Evolutionary conservation across 2,329 filamentous ascomycete species (phyloP).

Genomic region (Aspergillus latus): DNA sequence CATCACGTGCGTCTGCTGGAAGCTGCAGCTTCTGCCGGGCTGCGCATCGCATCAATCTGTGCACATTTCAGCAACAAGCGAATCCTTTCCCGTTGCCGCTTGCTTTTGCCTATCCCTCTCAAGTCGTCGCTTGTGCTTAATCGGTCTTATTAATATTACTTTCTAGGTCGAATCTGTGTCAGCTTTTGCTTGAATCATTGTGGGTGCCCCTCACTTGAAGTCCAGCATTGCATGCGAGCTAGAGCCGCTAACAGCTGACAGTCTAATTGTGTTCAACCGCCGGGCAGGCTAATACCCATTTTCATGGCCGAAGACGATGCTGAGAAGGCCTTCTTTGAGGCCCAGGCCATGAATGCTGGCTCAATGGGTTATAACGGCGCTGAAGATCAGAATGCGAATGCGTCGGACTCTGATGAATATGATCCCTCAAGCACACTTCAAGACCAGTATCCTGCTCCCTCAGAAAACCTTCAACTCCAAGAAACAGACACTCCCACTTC

Average conservation of each 20-base stretch:
- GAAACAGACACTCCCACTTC: slow-evolving; percentile 29
- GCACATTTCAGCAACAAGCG: slow-evolving; percentile 1
- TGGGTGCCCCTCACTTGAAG: background rate
- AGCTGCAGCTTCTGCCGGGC: slow-evolving; percentile 28
- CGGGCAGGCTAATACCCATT: slow-evolving; percentile 14
- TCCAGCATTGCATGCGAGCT: background rate
- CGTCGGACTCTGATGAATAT: slow-evolving; percentile 58
- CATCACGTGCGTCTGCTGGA: slow-evolving; percentile 29
- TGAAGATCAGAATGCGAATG: slow-evolving; percentile 56
- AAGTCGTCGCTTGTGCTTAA: background rate
- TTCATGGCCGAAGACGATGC: slow-evolving; percentile 55
- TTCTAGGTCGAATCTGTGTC: background rate
- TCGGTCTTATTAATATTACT: background rate
- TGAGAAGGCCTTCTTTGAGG: slow-evolving; percentile 54
- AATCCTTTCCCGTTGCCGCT: background rate
- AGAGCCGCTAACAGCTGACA: slow-evolving; percentile 9
- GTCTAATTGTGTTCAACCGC: slow-evolving; percentile 12
- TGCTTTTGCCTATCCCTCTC: background rate
- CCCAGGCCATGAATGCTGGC: slow-evolving; percentile 47
- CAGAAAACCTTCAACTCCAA: slow-evolving; percentile 33
- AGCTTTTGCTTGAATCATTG: background rate
- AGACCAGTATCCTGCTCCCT: slow-evolving; percentile 39
- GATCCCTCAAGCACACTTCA: slow-evolving; percentile 52
- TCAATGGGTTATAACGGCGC: slow-evolving; percentile 41
- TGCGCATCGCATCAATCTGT: slow-evolving; percentile 1